These are phyloP conservation scores for Lepidium aucheri DNA, from an alignment of 345 rosid species.

Conservation along the genomic window DNA sequence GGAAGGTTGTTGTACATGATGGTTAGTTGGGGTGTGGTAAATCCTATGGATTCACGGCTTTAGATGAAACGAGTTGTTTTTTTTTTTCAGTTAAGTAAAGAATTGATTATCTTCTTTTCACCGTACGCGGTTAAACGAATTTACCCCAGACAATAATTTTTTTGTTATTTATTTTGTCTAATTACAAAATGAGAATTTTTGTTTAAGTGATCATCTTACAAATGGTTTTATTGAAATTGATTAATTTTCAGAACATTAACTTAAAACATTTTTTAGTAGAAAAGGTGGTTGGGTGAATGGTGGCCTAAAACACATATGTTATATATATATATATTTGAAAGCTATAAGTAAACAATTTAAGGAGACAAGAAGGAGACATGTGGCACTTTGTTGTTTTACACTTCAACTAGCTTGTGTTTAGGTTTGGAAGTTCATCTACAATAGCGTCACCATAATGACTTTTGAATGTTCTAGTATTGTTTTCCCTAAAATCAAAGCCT, in stretches of 20 bases:
- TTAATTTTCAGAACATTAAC: background rate
- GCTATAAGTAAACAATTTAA: constrained; percentile 1
- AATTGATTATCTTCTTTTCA: background rate
- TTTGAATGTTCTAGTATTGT: background rate
- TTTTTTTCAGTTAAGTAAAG: background rate
- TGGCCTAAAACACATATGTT: constrained; percentile 21
- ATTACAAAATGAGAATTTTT: background rate
- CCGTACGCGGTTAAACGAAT: background rate
- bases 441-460: constrained; percentile 12
- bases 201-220: background rate
- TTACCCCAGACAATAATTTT: background rate
- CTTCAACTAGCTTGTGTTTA: constrained; percentile 9
- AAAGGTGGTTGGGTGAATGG: constrained; percentile 18
- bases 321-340: constrained; percentile 6
- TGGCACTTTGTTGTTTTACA: constrained; percentile 16
- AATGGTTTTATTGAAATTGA: background rate
- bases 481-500: constrained; percentile 1
- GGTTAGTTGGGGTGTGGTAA: background rate
- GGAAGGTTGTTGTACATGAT: constrained; percentile 22
- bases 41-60: constrained; percentile 13
- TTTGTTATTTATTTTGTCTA: too few species aligned
- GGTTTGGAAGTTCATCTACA: constrained; percentile 31
- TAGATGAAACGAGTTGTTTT: background rate
- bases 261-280: background rate
- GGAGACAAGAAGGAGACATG: background rate